Percentiles rank a stretch among this genome's conserved stretches.
phyloP scores from a whole-genome alignment of 352 stramenopile genomes.

The Globisporangium megalacanthum region DNA sequence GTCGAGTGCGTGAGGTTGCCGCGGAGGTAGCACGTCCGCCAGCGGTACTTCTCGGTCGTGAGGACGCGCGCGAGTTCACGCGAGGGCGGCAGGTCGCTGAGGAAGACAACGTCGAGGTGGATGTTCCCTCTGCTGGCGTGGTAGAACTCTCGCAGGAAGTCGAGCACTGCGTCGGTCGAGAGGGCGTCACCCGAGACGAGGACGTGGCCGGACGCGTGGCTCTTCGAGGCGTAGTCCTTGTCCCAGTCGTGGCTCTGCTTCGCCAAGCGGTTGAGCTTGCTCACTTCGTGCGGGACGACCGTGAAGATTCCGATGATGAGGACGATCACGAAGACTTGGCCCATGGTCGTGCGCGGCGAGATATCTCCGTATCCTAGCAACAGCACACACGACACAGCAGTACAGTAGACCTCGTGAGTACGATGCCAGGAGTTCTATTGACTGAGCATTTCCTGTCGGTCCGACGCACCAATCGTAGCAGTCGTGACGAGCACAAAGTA shows the following conservation, averaged over 20 bases:
- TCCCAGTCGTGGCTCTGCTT: slow-evolving; percentile 57
- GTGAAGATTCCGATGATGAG: slow-evolving; percentile 69
- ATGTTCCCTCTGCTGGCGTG: slow-evolving; percentile 54
- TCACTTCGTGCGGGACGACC: slow-evolving; percentile 47
- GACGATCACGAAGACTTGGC: slow-evolving; percentile 64
- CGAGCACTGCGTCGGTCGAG: slow-evolving; percentile 31
- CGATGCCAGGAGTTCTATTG: neutral
- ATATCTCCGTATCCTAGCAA: slow-evolving; percentile 61
- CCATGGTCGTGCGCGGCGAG: slow-evolving; percentile 38
- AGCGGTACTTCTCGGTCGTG: slow-evolving; percentile 38
- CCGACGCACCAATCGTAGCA: slow-evolving; percentile 52
- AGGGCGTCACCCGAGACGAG: slow-evolving; percentile 51
- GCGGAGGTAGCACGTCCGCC: slow-evolving; percentile 40
- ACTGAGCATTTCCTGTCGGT: neutral
- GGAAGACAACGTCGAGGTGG: slow-evolving; percentile 57
- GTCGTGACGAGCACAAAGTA: slow-evolving; percentile 76
- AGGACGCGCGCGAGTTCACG: slow-evolving; percentile 30
- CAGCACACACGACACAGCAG: neutral
- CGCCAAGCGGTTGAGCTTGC: slow-evolving; percentile 53
- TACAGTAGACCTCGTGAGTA: too few relatives aligned
- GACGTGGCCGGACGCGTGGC: slow-evolving; percentile 48
- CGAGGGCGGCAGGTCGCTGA: slow-evolving; percentile 41
- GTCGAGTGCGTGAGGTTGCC: slow-evolving; percentile 38
- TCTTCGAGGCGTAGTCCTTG: slow-evolving; percentile 34
- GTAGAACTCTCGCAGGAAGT: slow-evolving; percentile 75